These are phyloP conservation scores for Hortaea sp. DNA, from an alignment of 2,329 filamentous ascomycete genomes.

Conservation along the genomic window DNA sequence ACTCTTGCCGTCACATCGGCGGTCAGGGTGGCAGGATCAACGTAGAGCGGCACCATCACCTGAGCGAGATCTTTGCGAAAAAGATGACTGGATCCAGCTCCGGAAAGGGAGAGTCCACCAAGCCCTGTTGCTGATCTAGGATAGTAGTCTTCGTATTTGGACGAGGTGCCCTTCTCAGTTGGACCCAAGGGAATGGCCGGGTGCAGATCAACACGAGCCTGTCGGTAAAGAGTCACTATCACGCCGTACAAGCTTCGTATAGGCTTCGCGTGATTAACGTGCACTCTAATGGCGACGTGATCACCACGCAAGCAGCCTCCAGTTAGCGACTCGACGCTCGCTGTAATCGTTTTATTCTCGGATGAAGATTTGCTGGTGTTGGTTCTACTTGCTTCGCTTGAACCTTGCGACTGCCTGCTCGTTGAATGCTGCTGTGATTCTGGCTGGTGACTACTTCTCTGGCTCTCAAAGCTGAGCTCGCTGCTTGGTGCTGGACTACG, in stretches of 20 bases:
- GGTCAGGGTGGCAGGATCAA: constrained; percentile 69
- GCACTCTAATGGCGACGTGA: constrained; percentile 66
- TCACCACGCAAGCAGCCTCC: constrained; percentile 83
- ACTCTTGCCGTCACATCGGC: constrained; percentile 75
- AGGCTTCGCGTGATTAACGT: constrained; percentile 76
- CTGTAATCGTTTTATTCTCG: constrained; percentile 72
- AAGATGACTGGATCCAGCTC: constrained; percentile 77
- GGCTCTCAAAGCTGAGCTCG: constrained; percentile 37
- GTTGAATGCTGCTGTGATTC: constrained; percentile 5
- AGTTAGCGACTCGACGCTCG: constrained; percentile 70
- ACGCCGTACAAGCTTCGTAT: constrained; percentile 88
- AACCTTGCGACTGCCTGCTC: constrained; percentile 3
- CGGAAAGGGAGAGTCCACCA: constrained; percentile 75
- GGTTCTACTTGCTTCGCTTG: constrained; percentile 30
- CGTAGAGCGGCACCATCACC: constrained; percentile 75
- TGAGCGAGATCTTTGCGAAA: constrained; percentile 93
- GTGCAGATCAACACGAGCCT: constrained; percentile 79
- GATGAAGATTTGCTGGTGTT: constrained; percentile 42
- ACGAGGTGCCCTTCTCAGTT: constrained; percentile 55
- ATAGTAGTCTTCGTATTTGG: constrained; percentile 74
- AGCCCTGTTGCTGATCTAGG: constrained; percentile 80
- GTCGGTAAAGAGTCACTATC: constrained; percentile 83
- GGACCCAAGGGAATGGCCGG: constrained; percentile 51
- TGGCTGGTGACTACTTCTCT: constrained; percentile 1
- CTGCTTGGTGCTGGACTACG: constrained; percentile 36